These are phyloP conservation scores for Penicilliopsis zonata DNA, from an alignment of 495 filamentous ascomycete species.

Conservation along the genomic window DNA sequence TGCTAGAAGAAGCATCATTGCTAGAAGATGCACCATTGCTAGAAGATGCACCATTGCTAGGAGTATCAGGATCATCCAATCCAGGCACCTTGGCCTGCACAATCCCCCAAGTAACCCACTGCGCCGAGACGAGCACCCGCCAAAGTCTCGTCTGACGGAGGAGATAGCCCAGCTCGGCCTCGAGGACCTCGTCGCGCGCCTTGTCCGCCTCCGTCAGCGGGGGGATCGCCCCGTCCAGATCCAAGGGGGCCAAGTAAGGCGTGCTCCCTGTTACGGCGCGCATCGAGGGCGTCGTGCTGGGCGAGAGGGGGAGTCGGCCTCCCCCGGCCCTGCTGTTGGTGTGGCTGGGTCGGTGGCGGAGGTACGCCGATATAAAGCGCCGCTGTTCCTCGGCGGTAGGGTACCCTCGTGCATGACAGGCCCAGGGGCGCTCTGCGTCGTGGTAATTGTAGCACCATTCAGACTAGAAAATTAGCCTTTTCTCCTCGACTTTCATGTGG, in stretches of 20 bases:
- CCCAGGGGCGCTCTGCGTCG: constrained; percentile 47
- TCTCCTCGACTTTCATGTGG: too few species aligned
- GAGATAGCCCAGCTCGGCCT: constrained; percentile 53
- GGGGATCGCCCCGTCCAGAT: constrained; percentile 15
- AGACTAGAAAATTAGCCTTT: too few species aligned
- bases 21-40: too few species aligned
- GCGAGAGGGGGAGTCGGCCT: constrained; percentile 37
- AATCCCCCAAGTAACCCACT: constrained; percentile 95
- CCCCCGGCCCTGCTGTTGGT: too few species aligned
- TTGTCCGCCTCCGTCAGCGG: constrained; percentile 40
- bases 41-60: too few species aligned
- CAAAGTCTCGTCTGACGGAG: constrained; percentile 71
- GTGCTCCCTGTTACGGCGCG: constrained; percentile 18
- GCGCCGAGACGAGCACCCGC: constrained; percentile 74
- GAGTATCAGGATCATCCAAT: too few species aligned
- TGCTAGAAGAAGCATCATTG: too few species aligned
- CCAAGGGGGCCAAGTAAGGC: constrained; percentile 18
- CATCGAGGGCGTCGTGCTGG: constrained; percentile 35
- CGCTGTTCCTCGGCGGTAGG: constrained; percentile 72
- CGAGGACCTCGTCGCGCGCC: constrained; percentile 42
- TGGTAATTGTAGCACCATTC: constrained; percentile 99
- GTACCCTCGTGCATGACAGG: constrained; percentile 55
- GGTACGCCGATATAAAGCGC: constrained; percentile 76
- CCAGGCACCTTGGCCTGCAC: constrained; percentile 81
- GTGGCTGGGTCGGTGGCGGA: constrained; percentile 60